phyloP scores from a whole-genome alignment of 2,329 filamentous ascomycete genomes.

The Penicillium expansum region DNA sequence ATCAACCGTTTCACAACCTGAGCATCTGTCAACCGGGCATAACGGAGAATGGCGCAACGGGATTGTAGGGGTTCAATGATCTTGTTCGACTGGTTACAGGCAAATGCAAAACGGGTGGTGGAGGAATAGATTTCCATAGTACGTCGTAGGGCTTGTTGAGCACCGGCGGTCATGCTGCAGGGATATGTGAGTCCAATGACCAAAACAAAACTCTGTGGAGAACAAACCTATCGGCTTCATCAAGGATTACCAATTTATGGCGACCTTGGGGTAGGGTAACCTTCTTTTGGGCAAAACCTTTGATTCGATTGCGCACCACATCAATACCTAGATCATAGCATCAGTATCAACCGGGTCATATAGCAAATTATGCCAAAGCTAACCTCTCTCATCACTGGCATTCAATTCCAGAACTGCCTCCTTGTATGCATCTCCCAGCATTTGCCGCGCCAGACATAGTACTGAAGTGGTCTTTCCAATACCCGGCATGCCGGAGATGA shows the following conservation, averaged over 20 bases:
- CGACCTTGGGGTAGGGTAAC: slow-evolving; percentile 86
- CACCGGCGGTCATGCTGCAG: slow-evolving; percentile 88
- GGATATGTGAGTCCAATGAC: not conserved
- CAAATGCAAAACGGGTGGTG: slow-evolving; percentile 95
- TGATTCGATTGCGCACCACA: slow-evolving; percentile 94
- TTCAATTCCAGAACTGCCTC: slow-evolving; percentile 96
- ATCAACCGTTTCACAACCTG: slow-evolving; percentile 87
- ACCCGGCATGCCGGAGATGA: slow-evolving; percentile 98
- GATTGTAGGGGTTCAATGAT: slow-evolving; percentile 99
- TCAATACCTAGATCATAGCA: slow-evolving; percentile 67
- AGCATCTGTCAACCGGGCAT: slow-evolving; percentile 84
- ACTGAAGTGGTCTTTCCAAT: slow-evolving; percentile 98
- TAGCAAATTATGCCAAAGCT: not conserved
- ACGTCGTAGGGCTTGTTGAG: slow-evolving; percentile 87
- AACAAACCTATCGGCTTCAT: slow-evolving; percentile 80
- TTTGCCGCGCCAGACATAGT: slow-evolving; percentile 83
- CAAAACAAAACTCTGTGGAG: not conserved
- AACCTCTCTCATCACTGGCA: slow-evolving; percentile 88
- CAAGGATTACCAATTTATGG: slow-evolving; percentile 95
- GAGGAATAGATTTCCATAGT: slow-evolving; percentile 99
- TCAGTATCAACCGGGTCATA: not conserved
- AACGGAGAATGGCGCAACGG: slow-evolving; percentile 91
- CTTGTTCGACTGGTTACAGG: slow-evolving; percentile 98
- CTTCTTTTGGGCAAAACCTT: slow-evolving; percentile 98
- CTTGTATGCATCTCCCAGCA: slow-evolving; percentile 91